Conservation (phyloP, 352 stramenopile genomes). For the Peronosclerospora sorghi region DNA sequence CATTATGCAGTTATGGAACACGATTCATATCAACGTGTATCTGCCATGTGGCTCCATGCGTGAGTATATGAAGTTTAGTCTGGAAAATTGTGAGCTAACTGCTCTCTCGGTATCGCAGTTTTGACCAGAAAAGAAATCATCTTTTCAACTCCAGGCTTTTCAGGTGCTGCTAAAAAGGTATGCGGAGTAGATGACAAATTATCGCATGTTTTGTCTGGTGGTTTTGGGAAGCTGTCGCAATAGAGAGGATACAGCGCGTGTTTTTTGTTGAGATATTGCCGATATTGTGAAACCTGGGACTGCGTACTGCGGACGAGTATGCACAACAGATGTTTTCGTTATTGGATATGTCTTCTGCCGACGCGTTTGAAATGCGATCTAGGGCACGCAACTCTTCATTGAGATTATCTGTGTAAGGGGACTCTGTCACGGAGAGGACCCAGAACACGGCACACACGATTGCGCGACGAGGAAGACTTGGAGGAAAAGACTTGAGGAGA, state of each 20-base stretch:
- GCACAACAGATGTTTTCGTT: slow-evolving; percentile 64
- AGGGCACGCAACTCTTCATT: slow-evolving; percentile 33
- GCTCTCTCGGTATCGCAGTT: slow-evolving; percentile 97
- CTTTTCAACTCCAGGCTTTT: slow-evolving; percentile 89
- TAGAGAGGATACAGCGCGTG: slow-evolving; percentile 84
- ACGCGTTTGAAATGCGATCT: slow-evolving; percentile 30
- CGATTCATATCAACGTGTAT: slow-evolving; percentile 80
- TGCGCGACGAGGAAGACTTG: too few relatives aligned
- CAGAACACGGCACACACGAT: too few relatives aligned
- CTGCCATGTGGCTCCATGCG: slow-evolving; percentile 91
- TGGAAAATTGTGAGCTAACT: slow-evolving; percentile 49
- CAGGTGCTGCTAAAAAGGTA: slow-evolving; percentile 50
- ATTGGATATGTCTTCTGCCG: slow-evolving; percentile 24
- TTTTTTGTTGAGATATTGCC: slow-evolving; percentile 87
- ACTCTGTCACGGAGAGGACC: too few relatives aligned
- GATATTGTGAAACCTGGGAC: slow-evolving; percentile 83
- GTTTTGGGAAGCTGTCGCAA: slow-evolving; percentile 94
- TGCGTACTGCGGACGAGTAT: slow-evolving; percentile 82
- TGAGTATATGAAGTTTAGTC: too few relatives aligned
- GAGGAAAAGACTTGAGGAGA: too few relatives aligned
- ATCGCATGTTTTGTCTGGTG: slow-evolving; percentile 84
- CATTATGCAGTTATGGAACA: slow-evolving; percentile 89
- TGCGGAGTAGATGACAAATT: slow-evolving; percentile 28
- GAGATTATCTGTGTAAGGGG: too few relatives aligned
- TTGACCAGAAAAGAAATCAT: too few relatives aligned